phyloP scores from a whole-genome alignment of 2,329 filamentous ascomycete species.

The Botrytis fragariae region DNA sequence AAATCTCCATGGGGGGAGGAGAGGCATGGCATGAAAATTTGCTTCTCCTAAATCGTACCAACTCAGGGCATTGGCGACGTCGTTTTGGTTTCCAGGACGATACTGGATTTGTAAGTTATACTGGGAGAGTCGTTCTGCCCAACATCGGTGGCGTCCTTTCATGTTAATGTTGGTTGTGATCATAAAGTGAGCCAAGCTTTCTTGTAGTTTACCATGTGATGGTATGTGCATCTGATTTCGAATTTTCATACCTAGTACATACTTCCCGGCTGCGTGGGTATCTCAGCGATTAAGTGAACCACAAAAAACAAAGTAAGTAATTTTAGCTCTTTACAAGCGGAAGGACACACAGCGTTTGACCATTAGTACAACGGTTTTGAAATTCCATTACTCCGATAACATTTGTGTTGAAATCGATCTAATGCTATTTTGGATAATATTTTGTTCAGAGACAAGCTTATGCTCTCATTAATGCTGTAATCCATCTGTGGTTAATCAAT shows the following conservation, averaged over 20 bases:
- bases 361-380: background rate
- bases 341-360: background rate
- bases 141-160: no score
- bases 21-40: no score
- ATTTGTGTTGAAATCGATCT: background rate
- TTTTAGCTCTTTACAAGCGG: background rate
- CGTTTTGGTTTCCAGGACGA: no score
- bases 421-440: background rate
- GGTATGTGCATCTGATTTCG: background rate
- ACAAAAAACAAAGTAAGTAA: background rate
- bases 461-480: background rate
- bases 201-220: background rate
- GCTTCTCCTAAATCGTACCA: no score
- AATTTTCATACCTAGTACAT: background rate
- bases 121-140: no score
- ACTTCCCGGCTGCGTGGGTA: no score
- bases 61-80: no score
- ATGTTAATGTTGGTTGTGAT: no score
- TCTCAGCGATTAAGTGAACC: no score
- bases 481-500: background rate
- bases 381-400: background rate
- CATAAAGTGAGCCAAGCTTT: background rate
- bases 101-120: no score
- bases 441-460: background rate
- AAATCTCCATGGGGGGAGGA: no score